phyloP scores from a whole-genome alignment of 108 stramenopile genomes.

The Seminavis robusta region DNA sequence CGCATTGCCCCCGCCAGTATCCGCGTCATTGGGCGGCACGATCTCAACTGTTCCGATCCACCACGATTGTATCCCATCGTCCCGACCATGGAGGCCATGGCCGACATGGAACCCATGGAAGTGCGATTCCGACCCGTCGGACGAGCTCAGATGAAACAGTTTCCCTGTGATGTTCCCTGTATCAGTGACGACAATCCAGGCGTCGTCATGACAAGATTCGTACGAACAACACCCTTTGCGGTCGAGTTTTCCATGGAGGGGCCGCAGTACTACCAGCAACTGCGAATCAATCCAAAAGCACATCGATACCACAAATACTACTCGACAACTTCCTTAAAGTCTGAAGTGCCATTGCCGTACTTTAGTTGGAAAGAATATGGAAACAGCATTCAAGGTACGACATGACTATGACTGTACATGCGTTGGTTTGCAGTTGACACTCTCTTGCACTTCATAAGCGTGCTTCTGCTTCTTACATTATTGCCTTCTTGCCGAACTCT shows the following conservation, averaged over 20 bases:
- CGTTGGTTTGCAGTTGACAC: too few relatives aligned
- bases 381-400: conserved; percentile 32
- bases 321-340: conserved; percentile 38
- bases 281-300: conserved; percentile 29
- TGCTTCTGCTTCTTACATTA: too few relatives aligned
- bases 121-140: too few relatives aligned
- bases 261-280: neutral
- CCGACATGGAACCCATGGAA: too few relatives aligned
- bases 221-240: conserved; percentile 26
- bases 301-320: conserved; percentile 33
- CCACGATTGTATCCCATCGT: too few relatives aligned
- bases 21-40: too few relatives aligned
- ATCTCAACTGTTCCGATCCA: too few relatives aligned
- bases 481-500: too few relatives aligned
- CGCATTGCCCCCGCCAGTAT: too few relatives aligned
- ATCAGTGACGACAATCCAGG: conserved; percentile 11
- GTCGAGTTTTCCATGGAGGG: conserved; percentile 17
- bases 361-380: conserved; percentile 56
- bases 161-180: conserved; percentile 41
- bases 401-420: too few relatives aligned
- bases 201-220: neutral
- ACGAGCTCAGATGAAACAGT: neutral
- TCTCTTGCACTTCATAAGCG: too few relatives aligned
- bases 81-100: too few relatives aligned
- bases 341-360: conserved; percentile 51